A percentile compares a stretch with the other conserved stretches of the same genome.
Conservation (phyloP, 768 basidiomycete species). For the Leccinum uliginosum region DNA sequence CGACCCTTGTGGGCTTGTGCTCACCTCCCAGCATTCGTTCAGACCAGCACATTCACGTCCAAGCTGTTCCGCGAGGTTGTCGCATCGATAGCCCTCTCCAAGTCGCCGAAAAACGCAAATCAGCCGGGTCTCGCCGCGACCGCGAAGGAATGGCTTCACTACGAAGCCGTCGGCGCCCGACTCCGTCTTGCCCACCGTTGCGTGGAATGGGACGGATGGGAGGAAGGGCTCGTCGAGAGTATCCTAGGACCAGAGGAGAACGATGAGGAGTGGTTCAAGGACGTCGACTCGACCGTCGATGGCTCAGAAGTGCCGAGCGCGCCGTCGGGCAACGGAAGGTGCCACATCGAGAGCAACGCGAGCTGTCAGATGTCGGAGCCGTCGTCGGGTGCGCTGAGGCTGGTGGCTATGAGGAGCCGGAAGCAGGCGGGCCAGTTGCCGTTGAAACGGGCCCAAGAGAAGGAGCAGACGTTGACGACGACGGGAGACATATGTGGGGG, state of each 20-base stretch:
- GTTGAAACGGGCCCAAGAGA: slow-evolving; percentile 57
- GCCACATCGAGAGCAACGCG: not conserved
- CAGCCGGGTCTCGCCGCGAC: slow-evolving; percentile 37
- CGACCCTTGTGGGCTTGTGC: slow-evolving; percentile 83
- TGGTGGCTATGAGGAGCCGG: slow-evolving; percentile 25
- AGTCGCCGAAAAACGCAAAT: slow-evolving; percentile 17
- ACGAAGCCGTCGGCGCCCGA: slow-evolving; percentile 60
- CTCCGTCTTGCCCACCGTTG: slow-evolving; percentile 77
- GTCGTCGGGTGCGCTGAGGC: slow-evolving; percentile 17
- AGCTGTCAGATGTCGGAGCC: slow-evolving; percentile 9
- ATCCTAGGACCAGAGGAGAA: slow-evolving; percentile 70
- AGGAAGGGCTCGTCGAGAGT: slow-evolving; percentile 73
- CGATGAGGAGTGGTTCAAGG: slow-evolving; percentile 69
- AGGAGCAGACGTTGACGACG: slow-evolving; percentile 64
- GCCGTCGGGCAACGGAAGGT: not conserved
- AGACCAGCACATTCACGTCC: slow-evolving; percentile 70
- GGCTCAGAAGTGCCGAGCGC: slow-evolving; percentile 18
- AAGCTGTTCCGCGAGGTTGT: slow-evolving; percentile 68
- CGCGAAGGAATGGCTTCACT: slow-evolving; percentile 69
- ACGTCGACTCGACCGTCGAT: slow-evolving; percentile 25
- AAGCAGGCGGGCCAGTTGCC: slow-evolving; percentile 46
- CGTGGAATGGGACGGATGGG: slow-evolving; percentile 89
- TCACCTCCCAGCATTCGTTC: slow-evolving; percentile 75
- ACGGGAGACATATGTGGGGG: slow-evolving; percentile 79
- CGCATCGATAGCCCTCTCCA: slow-evolving; percentile 37